These are phyloP conservation scores for Phalaenopsis hybrid DNA, from an alignment of 116 monocot genomes.

Conservation along the genomic window DNA sequence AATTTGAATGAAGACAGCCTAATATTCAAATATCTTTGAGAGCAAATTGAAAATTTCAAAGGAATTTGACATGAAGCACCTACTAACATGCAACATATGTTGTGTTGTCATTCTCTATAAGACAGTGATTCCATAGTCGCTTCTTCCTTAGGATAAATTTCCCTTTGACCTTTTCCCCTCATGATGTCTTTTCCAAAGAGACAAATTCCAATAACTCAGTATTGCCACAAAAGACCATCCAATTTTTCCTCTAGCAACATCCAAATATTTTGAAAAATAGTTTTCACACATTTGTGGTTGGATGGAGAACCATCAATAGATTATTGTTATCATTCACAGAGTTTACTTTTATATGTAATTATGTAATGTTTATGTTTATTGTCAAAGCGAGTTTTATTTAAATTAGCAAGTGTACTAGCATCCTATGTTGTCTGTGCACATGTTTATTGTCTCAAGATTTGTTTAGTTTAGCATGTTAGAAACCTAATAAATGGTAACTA, in stretches of 20 bases:
- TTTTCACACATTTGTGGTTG: no score
- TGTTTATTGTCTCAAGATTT: neutral
- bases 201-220: neutral
- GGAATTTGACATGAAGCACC: neutral
- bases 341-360: slow-evolving; percentile 1
- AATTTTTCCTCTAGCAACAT: neutral
- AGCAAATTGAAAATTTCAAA: neutral
- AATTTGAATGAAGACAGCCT: neutral
- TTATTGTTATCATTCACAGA: neutral
- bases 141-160: neutral
- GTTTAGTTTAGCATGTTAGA: no score
- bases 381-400: neutral
- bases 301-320: neutral
- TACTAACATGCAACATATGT: neutral
- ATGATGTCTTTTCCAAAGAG: neutral
- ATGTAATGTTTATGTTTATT: neutral
- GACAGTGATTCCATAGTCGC: neutral
- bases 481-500: neutral
- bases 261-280: no score
- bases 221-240: neutral
- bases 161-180: neutral
- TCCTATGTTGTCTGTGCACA: neutral
- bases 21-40: neutral
- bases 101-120: neutral
- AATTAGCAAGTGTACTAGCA: neutral